Base-by-base conservation (phyloP, 305 asterid genomes). In the Lippia alba region DNA sequence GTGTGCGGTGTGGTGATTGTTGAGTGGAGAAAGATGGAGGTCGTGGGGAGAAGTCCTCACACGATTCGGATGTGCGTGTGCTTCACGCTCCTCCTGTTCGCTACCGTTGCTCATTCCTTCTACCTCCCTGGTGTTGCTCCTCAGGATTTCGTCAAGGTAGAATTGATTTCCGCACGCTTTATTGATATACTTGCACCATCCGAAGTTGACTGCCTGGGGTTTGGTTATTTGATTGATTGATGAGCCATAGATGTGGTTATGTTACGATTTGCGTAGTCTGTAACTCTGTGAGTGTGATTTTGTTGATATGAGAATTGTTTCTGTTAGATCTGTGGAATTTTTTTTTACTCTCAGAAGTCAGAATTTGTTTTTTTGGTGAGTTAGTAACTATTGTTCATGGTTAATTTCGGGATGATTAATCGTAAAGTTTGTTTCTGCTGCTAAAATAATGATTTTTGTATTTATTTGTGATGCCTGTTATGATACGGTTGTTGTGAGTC, bases 71-170 rank as follows among this genome's bases (percentile, higher is more conserved):
- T 72, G 46, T 69, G 70, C 66, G 70, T 73, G 63, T 63, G 76
- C 72, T 12, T 83, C 44, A n/a, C 81, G 72, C 58, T 80, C 67
- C 79, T 81, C 40, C 62, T 80, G 46, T 67, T 89, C 65, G 56
- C 77, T 78, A 61, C 74, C 79, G 64, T 71, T 53, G 86, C 80
- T 61, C 84, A 79, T 40, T 82, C 85, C 56, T 87, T 90, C 72
- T 90, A 87, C 76, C 88, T 90, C 36, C 96, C 96, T 46, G 96
- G 96, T 6, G 96, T 87, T 14, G 94, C 96, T 72, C 94, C 96
- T 14, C 83, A 87, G 63, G 94, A 90, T 84, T 90, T 90, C 84
- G 7, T 40, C 55, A 83, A 82, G 85, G 96, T 75, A 50, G 20
- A 8, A 19, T n/a, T 15, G 3, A 4, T 39, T 39, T 39, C 10